A percentile compares a stretch with the other conserved stretches of the same genome.
These are phyloP conservation scores for Pyricularia pennisetigena DNA, from an alignment of 2,329 filamentous ascomycete species.

Conservation along the genomic window DNA sequence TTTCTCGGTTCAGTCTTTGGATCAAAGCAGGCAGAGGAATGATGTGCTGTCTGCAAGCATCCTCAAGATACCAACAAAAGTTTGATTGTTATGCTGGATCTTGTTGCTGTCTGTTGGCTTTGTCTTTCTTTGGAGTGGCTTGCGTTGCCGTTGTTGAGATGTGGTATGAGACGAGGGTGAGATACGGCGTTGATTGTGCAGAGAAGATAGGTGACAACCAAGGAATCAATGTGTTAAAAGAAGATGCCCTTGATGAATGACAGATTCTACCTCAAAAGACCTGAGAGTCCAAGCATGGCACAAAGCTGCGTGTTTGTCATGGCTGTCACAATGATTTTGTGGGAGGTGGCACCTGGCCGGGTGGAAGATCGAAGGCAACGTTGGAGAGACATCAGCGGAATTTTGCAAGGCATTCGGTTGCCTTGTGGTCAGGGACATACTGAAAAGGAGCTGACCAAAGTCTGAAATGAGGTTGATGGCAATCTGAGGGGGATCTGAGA, in stretches of 20 bases:
- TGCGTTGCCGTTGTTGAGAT: not conserved
- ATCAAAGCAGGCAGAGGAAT: not conserved
- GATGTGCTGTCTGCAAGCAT: not conserved
- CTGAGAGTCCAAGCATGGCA: not conserved
- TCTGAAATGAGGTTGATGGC: not conserved
- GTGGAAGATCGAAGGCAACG: not conserved
- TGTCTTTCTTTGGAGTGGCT: not conserved
- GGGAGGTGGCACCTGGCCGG: not conserved
- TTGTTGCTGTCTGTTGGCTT: too few relatives aligned
- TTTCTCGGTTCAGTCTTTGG: not conserved
- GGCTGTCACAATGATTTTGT: not conserved
- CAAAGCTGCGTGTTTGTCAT: not conserved
- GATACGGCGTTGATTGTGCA: not conserved
- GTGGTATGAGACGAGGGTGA: not conserved
- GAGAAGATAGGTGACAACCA: not conserved
- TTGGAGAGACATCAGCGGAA: not conserved
- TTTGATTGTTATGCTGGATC: too few relatives aligned
- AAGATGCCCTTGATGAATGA: not conserved
- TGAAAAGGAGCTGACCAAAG: not conserved
- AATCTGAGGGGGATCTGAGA: not conserved
- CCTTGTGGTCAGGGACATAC: not conserved
- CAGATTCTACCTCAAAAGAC: not conserved
- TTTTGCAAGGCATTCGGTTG: not conserved
- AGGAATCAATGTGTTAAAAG: not conserved
- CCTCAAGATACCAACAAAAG: not conserved